phyloP scores from a whole-genome alignment of 192 early-diverging fungal species.

The Coemansia sp. region DNA sequence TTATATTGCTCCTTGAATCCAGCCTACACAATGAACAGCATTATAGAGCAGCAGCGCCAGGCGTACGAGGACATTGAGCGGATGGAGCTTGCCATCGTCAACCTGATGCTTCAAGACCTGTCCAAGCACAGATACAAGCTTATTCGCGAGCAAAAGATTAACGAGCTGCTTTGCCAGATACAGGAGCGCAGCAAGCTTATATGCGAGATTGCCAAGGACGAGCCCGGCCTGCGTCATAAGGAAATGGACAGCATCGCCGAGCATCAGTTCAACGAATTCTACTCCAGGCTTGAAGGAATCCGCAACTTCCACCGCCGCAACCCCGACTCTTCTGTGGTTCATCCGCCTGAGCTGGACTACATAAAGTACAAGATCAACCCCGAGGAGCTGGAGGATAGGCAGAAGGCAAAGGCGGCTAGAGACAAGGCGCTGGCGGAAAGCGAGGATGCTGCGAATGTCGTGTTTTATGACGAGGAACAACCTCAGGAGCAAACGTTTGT shows the following conservation, averaged over 20 bases:
- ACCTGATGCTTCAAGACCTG: constrained; percentile 71
- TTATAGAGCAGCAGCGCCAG: constrained; percentile 70
- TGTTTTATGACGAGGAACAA: background rate
- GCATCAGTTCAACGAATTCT: constrained; percentile 80
- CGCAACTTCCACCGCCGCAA: constrained; percentile 77
- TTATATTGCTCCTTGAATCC: background rate
- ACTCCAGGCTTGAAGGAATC: constrained; percentile 74
- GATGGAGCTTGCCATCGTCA: constrained; percentile 81
- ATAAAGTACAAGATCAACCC: constrained; percentile 52
- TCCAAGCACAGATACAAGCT: constrained; percentile 82
- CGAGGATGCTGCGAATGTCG: constrained; percentile 1
- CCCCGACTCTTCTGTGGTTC: constrained; percentile 66
- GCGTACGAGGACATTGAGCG: constrained; percentile 91
- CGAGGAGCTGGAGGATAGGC: constrained; percentile 53
- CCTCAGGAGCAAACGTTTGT: constrained; percentile 29
- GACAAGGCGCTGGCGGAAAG: constrained; percentile 14
- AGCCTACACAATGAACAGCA: constrained; percentile 52
- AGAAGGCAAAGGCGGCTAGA: constrained; percentile 29
- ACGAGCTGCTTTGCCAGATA: constrained; percentile 66
- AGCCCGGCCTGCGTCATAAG: constrained; percentile 62
- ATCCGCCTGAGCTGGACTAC: constrained; percentile 80
- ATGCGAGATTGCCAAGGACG: constrained; percentile 66
- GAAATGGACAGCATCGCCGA: constrained; percentile 72
- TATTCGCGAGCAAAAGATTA: constrained; percentile 76
- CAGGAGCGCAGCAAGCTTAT: constrained; percentile 62